Evolutionary conservation across 257 asterid species (phyloP), one percentile per base, ranked within the genome.

Genomic region (Rehmannia glutinosa): DNA sequence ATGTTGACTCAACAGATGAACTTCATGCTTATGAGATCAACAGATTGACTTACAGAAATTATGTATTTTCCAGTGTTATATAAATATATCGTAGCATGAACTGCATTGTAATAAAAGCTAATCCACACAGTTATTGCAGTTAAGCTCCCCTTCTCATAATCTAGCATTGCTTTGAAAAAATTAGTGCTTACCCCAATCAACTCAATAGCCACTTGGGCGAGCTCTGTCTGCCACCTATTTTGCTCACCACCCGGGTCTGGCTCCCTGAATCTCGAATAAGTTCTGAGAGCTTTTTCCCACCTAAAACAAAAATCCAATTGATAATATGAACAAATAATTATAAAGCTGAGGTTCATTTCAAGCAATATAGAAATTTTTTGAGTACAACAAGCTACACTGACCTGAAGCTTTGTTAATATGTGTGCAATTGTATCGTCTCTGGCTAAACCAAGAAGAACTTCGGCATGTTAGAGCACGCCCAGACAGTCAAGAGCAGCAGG

Each of bases 381-480:
- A 41, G n/a, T 42, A 13, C 23, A 33, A 39, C 12, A 66, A 61
- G 51, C 49, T 52, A 32, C 20, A 66, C 81, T 6, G 9, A 94
- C 99, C 95, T 94, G 99, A 79, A 94, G 97, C 79, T 91, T 94
- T 23, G 97, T 91, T 71, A 94, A 64, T 81, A 94, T 94, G 61
- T 88, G 99, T n/a, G 99, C 98, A 71, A 94, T 94, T 19, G 97
- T 80, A 73, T 94, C 96, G 66, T 94, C 98, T 80, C 98, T 94
- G 33, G 99, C 99, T 77, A 94, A 84, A 62, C 99, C 99, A 74
- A 94, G 97, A 72, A 94, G 89, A 77, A 91, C 99, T n/a, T 70
- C 99, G 93, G 79, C 99, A 94, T 33, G 99, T 89, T 47, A 94
- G 91, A 73, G 99, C 99, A 78, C 99, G 99, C 55, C n/a, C n/a